phyloP scores from a whole-genome alignment of 805 yeast species.

The Cyberlindnera xylosilytica region DNA sequence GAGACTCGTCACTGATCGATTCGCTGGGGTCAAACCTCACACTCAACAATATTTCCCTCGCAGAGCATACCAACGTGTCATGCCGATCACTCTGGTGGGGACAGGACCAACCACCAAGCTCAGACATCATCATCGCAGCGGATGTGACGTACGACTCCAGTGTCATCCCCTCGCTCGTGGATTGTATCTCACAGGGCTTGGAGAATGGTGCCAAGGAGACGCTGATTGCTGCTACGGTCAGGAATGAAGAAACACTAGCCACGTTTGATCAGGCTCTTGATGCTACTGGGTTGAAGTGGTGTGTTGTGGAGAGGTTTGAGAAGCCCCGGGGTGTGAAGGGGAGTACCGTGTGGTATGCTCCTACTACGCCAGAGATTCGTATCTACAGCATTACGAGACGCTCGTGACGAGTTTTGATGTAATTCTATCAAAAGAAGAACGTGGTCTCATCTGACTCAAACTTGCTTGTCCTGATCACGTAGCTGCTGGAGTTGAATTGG shows the following conservation, averaged over 20 bases:
- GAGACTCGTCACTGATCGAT: slow-evolving; percentile 55
- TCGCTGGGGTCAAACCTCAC: slow-evolving; percentile 41
- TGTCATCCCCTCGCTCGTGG: slow-evolving; percentile 52
- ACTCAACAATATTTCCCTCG: slow-evolving; percentile 37
- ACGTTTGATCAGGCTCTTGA: slow-evolving; percentile 39
- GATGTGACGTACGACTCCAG: slow-evolving; percentile 83
- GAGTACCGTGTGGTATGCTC: background rate
- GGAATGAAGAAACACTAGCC: slow-evolving; percentile 53
- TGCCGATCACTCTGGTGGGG: slow-evolving; percentile 59
- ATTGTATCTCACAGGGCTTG: slow-evolving; percentile 36
- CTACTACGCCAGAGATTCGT: background rate
- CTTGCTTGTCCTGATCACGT: too few species aligned
- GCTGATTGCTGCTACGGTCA: slow-evolving; percentile 68
- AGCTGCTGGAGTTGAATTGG: too few species aligned
- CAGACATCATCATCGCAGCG: slow-evolving; percentile 61
- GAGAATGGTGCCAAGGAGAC: slow-evolving; percentile 27
- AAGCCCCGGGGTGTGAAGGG: background rate
- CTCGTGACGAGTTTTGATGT: too few species aligned
- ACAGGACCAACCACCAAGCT: slow-evolving; percentile 37
- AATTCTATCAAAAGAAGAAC: too few species aligned
- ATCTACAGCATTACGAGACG: background rate
- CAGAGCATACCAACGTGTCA: slow-evolving; percentile 20
- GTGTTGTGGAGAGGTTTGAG: slow-evolving; percentile 8
- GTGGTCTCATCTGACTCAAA: too few species aligned
- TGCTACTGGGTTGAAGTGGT: slow-evolving; percentile 19